phyloP scores from a whole-genome alignment of 805 yeast species.

The Wickerhamomyces pijperi region DNA sequence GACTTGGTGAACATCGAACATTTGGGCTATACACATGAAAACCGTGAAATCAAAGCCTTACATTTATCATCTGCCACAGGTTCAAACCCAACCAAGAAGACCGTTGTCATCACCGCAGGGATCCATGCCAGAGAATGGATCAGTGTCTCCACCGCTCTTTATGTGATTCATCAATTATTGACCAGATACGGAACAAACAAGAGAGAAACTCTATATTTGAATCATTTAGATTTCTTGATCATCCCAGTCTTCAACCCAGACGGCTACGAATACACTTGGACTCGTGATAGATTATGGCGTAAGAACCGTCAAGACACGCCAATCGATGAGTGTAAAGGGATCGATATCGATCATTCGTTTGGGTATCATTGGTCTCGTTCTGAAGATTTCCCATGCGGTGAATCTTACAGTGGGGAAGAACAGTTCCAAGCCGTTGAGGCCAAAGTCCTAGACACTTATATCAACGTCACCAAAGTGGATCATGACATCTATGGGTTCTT shows the following conservation, averaged over 20 bases:
- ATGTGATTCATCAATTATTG: constrained; percentile 36
- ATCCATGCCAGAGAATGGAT: constrained; percentile 91
- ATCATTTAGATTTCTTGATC: constrained; percentile 58
- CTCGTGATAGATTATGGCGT: constrained; percentile 72
- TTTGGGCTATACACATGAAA: constrained; percentile 70
- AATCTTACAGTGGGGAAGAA: constrained; percentile 67
- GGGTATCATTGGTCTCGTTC: constrained; percentile 61
- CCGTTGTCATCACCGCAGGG: constrained; percentile 74
- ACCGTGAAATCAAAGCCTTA: constrained; percentile 56
- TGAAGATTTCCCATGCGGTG: constrained; percentile 66
- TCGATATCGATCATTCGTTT: constrained; percentile 80
- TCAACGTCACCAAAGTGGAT: constrained; percentile 29
- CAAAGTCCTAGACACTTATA: constrained; percentile 32
- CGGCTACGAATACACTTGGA: constrained; percentile 83
- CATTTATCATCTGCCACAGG: constrained; percentile 44
- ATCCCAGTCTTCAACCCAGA: constrained; percentile 86
- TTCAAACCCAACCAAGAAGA: constrained; percentile 35
- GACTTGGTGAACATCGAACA: constrained; percentile 49
- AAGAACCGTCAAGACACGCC: constrained; percentile 75
- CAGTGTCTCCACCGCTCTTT: constrained; percentile 59
- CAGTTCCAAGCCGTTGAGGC: constrained; percentile 63
- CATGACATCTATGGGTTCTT: constrained; percentile 65
- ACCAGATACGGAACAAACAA: constrained; percentile 30
- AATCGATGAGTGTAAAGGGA: constrained; percentile 60
- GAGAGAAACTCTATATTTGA: constrained; percentile 35